A percentile compares a stretch with the other conserved stretches of the same genome.
Evolutionary conservation across 2,329 filamentous ascomycete species (phyloP).

Genomic region (Sporothrix euskadiensis): DNA sequence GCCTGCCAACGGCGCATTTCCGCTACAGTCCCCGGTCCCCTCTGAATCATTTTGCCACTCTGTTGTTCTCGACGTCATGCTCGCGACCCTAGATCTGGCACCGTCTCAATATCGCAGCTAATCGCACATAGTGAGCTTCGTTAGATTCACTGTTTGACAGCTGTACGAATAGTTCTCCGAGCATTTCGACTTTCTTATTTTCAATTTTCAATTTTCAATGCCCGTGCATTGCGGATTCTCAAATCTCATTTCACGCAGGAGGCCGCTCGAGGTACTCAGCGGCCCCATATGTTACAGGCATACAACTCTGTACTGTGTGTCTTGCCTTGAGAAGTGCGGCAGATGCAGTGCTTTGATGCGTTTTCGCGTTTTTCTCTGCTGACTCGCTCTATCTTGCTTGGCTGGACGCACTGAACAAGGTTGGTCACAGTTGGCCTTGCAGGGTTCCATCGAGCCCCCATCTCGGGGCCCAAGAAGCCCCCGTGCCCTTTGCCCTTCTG

Average conservation of each 20-base stretch:
- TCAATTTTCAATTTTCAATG: neutral
- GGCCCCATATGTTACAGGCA: neutral
- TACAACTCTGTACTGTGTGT: neutral
- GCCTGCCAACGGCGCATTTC: neutral
- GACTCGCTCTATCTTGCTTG: conserved; percentile 16
- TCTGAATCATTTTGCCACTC: neutral
- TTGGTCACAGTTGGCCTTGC: neutral
- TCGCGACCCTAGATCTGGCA: neutral
- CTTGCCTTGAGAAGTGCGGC: neutral
- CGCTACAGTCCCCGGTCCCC: neutral
- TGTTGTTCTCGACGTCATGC: neutral
- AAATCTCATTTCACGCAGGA: conserved; percentile 5
- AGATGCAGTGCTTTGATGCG: too few relatives aligned
- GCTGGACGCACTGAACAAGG: conserved; percentile 4
- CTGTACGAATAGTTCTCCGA: neutral
- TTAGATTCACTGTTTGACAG: neutral
- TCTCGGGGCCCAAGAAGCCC: neutral
- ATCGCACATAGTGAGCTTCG: neutral
- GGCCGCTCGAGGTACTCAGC: conserved; percentile 2
- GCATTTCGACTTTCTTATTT: neutral
- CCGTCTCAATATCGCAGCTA: neutral
- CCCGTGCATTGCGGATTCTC: neutral
- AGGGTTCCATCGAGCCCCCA: conserved; percentile 11
- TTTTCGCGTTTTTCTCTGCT: neutral
- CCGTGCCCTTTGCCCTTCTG: neutral